A percentile compares a stretch with the other conserved stretches of the same genome.
These are phyloP conservation scores for Termitomyces sp. DNA, from an alignment of 768 basidiomycete genomes.

Conservation along the genomic window DNA sequence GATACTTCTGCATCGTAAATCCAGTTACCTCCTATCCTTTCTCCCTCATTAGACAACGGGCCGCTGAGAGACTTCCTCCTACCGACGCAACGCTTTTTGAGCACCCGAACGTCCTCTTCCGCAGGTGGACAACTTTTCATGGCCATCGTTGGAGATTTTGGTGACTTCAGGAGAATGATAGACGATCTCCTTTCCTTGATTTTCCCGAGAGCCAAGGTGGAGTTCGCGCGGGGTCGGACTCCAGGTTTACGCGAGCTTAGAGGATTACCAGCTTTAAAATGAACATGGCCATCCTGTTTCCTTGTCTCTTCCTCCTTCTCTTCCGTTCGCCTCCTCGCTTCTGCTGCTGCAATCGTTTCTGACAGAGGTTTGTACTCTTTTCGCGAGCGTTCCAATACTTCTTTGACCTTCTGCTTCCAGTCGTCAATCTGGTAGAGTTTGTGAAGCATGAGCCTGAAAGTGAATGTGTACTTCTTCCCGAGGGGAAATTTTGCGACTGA, in stretches of 20 bases:
- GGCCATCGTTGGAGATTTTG: background rate
- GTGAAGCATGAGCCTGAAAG: slow-evolving; percentile 64
- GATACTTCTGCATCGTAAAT: slow-evolving; percentile 47
- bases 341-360: slow-evolving; percentile 22
- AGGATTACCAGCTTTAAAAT: slow-evolving; percentile 20
- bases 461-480: slow-evolving; percentile 47
- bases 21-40: slow-evolving; percentile 30
- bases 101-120: slow-evolving; percentile 25
- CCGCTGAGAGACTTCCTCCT: slow-evolving; percentile 40
- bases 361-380: slow-evolving; percentile 51
- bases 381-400: slow-evolving; percentile 46
- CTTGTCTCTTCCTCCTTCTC: background rate
- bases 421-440: slow-evolving; percentile 57
- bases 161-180: slow-evolving; percentile 4
- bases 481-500: slow-evolving; percentile 38
- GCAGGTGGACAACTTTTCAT: slow-evolving; percentile 3
- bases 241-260: slow-evolving; percentile 13
- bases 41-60: slow-evolving; percentile 16
- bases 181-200: slow-evolving; percentile 8
- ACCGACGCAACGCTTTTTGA: slow-evolving; percentile 55
- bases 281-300: slow-evolving; percentile 15
- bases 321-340: background rate
- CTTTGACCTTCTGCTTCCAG: slow-evolving; percentile 51
- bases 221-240: slow-evolving; percentile 28
- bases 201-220: slow-evolving; percentile 17